A percentile compares a stretch with the other conserved stretches of the same genome.
These are phyloP conservation scores for Globisporangium abappressorium DNA, from an alignment of 352 stramenopile genomes.

Conservation along the genomic window DNA sequence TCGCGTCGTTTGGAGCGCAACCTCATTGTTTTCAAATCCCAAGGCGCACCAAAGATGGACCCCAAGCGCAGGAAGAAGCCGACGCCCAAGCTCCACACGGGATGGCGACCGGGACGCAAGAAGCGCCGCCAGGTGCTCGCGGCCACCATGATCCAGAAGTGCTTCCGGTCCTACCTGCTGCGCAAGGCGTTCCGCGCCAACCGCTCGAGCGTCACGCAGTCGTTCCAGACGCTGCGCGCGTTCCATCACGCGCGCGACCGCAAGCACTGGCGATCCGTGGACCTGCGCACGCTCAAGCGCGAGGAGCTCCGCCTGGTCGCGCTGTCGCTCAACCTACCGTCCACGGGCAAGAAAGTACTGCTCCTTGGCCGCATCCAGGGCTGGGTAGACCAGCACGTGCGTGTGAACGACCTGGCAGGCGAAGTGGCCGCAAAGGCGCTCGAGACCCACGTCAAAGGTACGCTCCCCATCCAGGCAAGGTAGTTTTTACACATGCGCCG, in stretches of 20 bases:
- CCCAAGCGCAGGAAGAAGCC: conserved; percentile 29
- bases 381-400: conserved; percentile 69
- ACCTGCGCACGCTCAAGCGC: conserved; percentile 55
- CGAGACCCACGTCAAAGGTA: conserved; percentile 53
- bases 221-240: conserved; percentile 47
- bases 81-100: conserved; percentile 50
- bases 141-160: conserved; percentile 68
- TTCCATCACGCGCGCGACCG: conserved; percentile 54
- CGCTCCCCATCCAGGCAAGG: neutral
- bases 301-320: conserved; percentile 63
- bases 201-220: conserved; percentile 37
- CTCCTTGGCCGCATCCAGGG: conserved; percentile 70
- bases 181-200: conserved; percentile 51
- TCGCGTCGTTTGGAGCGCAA: neutral
- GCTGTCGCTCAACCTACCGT: conserved; percentile 64
- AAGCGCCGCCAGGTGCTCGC: conserved; percentile 43
- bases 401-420: conserved; percentile 52
- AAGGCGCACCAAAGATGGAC: neutral
- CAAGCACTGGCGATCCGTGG: conserved; percentile 48
- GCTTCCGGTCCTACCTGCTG: conserved; percentile 58
- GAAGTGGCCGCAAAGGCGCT: conserved; percentile 52
- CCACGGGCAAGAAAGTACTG: conserved; percentile 74
- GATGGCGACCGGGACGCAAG: conserved; percentile 44
- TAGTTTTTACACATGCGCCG: neutral
- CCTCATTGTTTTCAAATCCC: neutral